Percentiles rank a stretch among this genome's conserved stretches.
Conservation (phyloP, 805 yeast genomes). For the Candida takata region DNA sequence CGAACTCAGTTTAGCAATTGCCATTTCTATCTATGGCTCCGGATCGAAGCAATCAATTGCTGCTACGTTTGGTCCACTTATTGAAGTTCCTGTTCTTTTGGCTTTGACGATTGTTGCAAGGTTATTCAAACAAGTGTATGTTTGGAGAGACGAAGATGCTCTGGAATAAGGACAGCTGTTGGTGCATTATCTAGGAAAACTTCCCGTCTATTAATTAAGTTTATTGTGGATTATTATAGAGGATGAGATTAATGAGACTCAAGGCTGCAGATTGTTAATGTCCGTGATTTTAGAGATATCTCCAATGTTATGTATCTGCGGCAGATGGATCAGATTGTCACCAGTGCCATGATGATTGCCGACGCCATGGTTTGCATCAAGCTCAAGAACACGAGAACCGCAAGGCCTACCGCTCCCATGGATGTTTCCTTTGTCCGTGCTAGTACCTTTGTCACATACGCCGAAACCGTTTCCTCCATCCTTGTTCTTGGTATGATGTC, state of each 20-base stretch:
- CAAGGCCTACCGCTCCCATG: not conserved
- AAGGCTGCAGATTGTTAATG: not conserved
- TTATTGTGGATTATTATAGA: too few relatives aligned
- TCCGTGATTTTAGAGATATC: too few relatives aligned
- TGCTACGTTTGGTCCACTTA: constrained; percentile 51
- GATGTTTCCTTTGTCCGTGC: not conserved
- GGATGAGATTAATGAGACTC: too few relatives aligned
- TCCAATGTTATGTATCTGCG: not conserved
- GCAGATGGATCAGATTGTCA: not conserved
- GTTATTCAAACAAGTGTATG: constrained; percentile 8
- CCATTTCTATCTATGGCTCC: constrained; percentile 44
- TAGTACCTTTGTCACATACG: not conserved
- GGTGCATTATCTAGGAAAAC: too few relatives aligned
- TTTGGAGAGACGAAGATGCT: constrained; percentile 4
- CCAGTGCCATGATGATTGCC: not conserved
- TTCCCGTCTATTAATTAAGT: too few relatives aligned
- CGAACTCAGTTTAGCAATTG: constrained; percentile 49
- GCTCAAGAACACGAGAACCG: not conserved
- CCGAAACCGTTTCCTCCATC: too few relatives aligned
- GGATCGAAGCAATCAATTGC: constrained; percentile 49
- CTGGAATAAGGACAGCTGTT: too few relatives aligned
- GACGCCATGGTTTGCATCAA: not conserved
- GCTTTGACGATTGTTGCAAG: constrained; percentile 31
- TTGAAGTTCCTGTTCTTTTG: constrained; percentile 50
- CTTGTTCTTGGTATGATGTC: too few relatives aligned